Conservation (phyloP, 2,329 filamentous ascomycete species). For the Trichoderma afroharzianum region DNA sequence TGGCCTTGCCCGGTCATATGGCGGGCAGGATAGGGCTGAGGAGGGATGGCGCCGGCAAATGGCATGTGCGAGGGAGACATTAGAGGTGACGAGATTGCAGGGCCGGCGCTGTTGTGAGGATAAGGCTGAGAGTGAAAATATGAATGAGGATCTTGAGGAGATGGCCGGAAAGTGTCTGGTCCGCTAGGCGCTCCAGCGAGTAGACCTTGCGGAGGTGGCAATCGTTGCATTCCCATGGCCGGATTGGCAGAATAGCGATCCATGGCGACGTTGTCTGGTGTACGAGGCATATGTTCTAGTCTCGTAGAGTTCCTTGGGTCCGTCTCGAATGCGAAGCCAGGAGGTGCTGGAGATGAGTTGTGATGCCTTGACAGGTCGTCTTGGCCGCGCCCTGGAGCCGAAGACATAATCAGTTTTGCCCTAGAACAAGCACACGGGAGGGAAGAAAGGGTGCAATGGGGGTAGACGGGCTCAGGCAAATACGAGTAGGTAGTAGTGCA, state of each 20-base stretch:
- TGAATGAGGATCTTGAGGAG: conserved; percentile 17
- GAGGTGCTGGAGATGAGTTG: conserved; percentile 22
- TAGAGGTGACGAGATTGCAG: background rate
- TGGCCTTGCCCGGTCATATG: background rate
- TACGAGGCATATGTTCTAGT: conserved; percentile 25
- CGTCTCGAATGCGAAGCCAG: conserved; percentile 21
- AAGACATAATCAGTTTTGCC: conserved; percentile 18
- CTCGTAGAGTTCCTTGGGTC: conserved; percentile 18
- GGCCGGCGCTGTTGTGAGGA: background rate
- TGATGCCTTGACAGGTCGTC: conserved; percentile 16
- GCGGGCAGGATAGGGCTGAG: background rate
- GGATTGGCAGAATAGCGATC: conserved; percentile 21
- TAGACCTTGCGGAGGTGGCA: conserved; percentile 23
- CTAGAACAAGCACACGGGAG: background rate
- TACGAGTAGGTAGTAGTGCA: background rate
- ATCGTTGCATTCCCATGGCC: conserved; percentile 17
- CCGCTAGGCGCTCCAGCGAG: conserved; percentile 22
- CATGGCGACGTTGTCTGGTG: conserved; percentile 24
- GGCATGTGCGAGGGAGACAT: conserved; percentile 1
- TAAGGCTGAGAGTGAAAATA: background rate
- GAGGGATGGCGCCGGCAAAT: background rate
- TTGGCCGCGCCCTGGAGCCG: conserved; percentile 15
- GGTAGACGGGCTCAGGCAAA: background rate
- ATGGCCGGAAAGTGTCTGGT: conserved; percentile 13
- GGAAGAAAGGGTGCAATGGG: background rate